Evolutionary conservation across 768 basidiomycete species (phyloP).

Genomic region (Sarcodon aspratus): DNA sequence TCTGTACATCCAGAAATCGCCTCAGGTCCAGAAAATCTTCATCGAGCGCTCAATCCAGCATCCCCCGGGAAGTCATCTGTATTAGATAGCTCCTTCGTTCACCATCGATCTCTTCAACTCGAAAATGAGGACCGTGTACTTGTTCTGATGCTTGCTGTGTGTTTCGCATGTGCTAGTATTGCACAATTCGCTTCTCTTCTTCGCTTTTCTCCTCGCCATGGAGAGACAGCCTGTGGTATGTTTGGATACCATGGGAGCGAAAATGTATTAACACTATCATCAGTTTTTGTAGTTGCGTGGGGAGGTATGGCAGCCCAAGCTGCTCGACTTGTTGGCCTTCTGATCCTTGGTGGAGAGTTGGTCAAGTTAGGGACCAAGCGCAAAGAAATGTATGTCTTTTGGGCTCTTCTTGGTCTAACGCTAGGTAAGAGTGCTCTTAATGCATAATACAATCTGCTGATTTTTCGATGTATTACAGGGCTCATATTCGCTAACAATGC

Average conservation of each 20-base stretch:
- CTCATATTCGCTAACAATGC: slow-evolving; percentile 30
- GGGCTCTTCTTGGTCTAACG: slow-evolving; percentile 18
- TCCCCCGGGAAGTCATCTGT: too few relatives aligned
- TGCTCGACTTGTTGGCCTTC: slow-evolving; percentile 26
- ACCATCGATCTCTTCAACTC: slow-evolving; percentile 1
- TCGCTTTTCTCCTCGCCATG: slow-evolving; percentile 1
- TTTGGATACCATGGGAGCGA: neutral
- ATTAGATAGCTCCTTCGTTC: neutral
- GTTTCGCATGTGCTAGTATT: slow-evolving; percentile 14
- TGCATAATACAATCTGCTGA: neutral
- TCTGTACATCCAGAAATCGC: too few relatives aligned
- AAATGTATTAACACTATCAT: neutral
- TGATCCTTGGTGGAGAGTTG: slow-evolving; percentile 24
- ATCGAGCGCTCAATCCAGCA: too few relatives aligned
- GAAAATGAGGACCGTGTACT: slow-evolving; percentile 11
- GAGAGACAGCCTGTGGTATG: slow-evolving; percentile 16
- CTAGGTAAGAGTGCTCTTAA: slow-evolving; percentile 21
- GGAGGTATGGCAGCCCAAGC: slow-evolving; percentile 28
- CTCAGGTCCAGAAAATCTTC: too few relatives aligned
- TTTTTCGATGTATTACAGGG: slow-evolving; percentile 11
- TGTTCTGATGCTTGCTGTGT: slow-evolving; percentile 16
- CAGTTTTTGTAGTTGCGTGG: slow-evolving; percentile 36
- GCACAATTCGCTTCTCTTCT: slow-evolving; percentile 15
- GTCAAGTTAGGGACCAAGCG: slow-evolving; percentile 15
- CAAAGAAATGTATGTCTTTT: slow-evolving; percentile 22